Evolutionary conservation across 495 filamentous ascomycete species (phyloP), one percentile per base, ranked within the genome.

Genomic region (Aspergillus asperescens): DNA sequence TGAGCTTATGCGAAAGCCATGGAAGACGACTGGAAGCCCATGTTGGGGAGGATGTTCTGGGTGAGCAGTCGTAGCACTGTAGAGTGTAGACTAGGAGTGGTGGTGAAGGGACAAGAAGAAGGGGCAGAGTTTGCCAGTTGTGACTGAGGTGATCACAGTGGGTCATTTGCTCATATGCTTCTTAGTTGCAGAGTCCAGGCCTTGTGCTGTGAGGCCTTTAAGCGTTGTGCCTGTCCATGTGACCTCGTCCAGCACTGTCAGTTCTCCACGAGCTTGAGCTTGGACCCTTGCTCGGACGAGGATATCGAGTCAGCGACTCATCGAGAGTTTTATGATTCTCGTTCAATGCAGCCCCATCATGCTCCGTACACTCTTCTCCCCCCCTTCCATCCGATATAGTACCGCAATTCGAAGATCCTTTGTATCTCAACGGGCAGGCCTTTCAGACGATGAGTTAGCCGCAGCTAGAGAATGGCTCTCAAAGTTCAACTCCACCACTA

Each of bases 401-500:
- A 19, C 16, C 44, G 24, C 46, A 13, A 49, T 51, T 19, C 45
- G 27, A 34, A 61, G 63, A 55, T 32, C 58, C 19, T 62, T 62
- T 29, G 58, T 60, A 25, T 62, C 56, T 22, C 52, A 55, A 54
- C 57, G 51, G 22, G 27, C 55, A n/a, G 58, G 19, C 39, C 48
- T 22, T 46, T 48, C 60, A 53, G 62, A 65, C 41, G 80, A 82
- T 7, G 80, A 89, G 25, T 62, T 94, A 28, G 74, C 72, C 10
- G 80, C 81, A 55, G 89, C 90, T 13, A 78, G 91, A 46, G 74
- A 77, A 62, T 98, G 93, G 92, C 80, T 85, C 28, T 65, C 74
- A 28, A 74, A 74, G 8, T 86, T 95, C 61, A 72, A 79, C 48
- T 62, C 76, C 16, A 75, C 75, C 16, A 76, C 73, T 9, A 78